These are phyloP conservation scores for Raffaelea ambrosiae DNA, from an alignment of 2,329 filamentous ascomycete genomes.

Conservation along the genomic window DNA sequence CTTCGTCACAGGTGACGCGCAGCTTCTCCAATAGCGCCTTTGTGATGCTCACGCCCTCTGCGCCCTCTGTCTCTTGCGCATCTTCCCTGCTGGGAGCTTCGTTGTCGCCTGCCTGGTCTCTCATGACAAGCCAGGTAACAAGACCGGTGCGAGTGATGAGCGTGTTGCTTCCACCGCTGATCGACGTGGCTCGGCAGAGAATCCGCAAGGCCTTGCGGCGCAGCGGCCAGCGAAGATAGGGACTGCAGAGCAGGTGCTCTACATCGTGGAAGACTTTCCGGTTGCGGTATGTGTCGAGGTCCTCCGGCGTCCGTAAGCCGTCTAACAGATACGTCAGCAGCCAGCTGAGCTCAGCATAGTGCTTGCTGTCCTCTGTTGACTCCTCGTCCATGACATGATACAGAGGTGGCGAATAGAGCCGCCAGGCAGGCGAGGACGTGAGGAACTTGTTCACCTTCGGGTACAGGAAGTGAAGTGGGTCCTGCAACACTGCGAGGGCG, in stretches of 20 bases:
- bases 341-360: constrained; percentile 68
- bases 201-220: constrained; percentile 53
- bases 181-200: constrained; percentile 56
- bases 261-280: constrained; percentile 67
- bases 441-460: constrained; percentile 80
- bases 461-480: constrained; percentile 77
- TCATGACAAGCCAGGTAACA: constrained; percentile 64
- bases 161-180: constrained; percentile 69
- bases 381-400: constrained; percentile 53
- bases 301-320: constrained; percentile 49
- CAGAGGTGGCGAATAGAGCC: constrained; percentile 61
- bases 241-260: constrained; percentile 59
- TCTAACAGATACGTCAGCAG: constrained; percentile 63
- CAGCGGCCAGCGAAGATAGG: constrained; percentile 50
- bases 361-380: constrained; percentile 63
- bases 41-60: constrained; percentile 39
- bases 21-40: constrained; percentile 48
- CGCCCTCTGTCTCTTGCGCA: constrained; percentile 4
- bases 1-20: constrained; percentile 57
- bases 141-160: constrained; percentile 68
- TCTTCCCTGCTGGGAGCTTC: constrained; percentile 2
- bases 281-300: constrained; percentile 53
- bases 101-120: constrained; percentile 16
- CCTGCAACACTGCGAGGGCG: constrained; percentile 59
- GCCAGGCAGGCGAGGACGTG: constrained; percentile 69